Conservation (phyloP, 2,329 filamentous ascomycete genomes). For the Apiospora pterosperma region DNA sequence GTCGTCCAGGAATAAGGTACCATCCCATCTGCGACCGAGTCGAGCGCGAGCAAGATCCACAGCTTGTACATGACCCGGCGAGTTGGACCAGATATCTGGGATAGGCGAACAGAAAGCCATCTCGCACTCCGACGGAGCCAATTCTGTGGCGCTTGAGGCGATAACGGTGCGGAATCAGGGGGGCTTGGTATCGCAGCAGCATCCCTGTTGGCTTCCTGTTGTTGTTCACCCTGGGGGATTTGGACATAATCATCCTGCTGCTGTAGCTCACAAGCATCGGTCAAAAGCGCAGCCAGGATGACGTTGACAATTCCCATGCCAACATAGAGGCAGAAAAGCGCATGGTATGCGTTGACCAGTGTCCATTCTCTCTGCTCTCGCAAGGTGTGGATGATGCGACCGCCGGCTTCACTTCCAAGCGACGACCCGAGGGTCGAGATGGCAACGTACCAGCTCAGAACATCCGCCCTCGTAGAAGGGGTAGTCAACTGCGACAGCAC, state of each 20-base stretch:
- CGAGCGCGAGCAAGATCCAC: slow-evolving; percentile 47
- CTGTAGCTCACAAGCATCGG: slow-evolving; percentile 27
- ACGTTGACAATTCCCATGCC: slow-evolving; percentile 56
- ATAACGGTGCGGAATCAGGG: neutral
- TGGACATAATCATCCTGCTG: slow-evolving; percentile 32
- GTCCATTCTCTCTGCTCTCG: slow-evolving; percentile 26
- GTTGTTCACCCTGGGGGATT: slow-evolving; percentile 23
- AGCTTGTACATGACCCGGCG: slow-evolving; percentile 55
- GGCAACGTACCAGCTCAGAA: slow-evolving; percentile 62
- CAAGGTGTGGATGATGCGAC: slow-evolving; percentile 55
- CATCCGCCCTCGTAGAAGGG: slow-evolving; percentile 43
- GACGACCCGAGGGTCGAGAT: slow-evolving; percentile 58
- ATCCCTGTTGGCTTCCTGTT: too few relatives aligned
- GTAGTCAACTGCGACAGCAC: slow-evolving; percentile 54
- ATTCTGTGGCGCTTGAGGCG: slow-evolving; percentile 9
- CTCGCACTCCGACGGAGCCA: slow-evolving; percentile 12
- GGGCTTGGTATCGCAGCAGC: neutral
- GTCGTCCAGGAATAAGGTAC: slow-evolving; percentile 57
- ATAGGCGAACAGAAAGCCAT: slow-evolving; percentile 37
- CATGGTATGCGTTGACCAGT: slow-evolving; percentile 19
- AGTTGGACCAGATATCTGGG: slow-evolving; percentile 42
- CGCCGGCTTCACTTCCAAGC: slow-evolving; percentile 54
- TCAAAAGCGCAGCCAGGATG: slow-evolving; percentile 46
- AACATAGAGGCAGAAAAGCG: slow-evolving; percentile 56
- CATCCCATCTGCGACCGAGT: slow-evolving; percentile 58